These are phyloP conservation scores for Penicillium pulvis DNA, from an alignment of 495 filamentous ascomycete genomes.

Conservation along the genomic window DNA sequence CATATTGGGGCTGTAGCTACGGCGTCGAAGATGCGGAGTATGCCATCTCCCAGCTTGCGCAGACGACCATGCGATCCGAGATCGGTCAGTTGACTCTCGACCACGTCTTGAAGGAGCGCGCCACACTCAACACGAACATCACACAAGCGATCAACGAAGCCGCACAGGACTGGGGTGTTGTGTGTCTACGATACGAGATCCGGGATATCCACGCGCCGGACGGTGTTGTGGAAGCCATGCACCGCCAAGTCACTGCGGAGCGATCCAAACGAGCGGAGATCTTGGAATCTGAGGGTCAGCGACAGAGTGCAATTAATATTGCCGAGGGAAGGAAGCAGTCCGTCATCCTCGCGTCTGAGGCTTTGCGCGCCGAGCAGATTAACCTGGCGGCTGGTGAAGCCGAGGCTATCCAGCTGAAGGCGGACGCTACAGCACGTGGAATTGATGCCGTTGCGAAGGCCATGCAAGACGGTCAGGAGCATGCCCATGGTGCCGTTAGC, in stretches of 20 bases:
- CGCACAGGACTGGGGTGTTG: slow-evolving; percentile 92
- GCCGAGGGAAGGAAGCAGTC: slow-evolving; percentile 95
- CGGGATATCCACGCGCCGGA: slow-evolving; percentile 96
- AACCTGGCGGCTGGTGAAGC: slow-evolving; percentile 91
- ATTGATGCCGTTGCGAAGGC: slow-evolving; percentile 80
- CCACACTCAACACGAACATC: slow-evolving; percentile 94
- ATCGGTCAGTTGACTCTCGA: slow-evolving; percentile 96
- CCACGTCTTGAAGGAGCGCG: slow-evolving; percentile 95
- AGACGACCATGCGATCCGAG: slow-evolving; percentile 98
- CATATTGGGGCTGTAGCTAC: slow-evolving; percentile 60
- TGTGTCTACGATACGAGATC: slow-evolving; percentile 96
- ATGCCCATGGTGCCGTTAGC: slow-evolving; percentile 80
- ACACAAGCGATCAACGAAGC: slow-evolving; percentile 98
- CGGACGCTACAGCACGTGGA: slow-evolving; percentile 81
- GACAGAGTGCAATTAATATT: slow-evolving; percentile 97
- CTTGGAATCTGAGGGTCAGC: slow-evolving; percentile 90
- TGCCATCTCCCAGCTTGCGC: slow-evolving; percentile 95
- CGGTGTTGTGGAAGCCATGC: slow-evolving; percentile 93
- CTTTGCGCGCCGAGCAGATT: slow-evolving; percentile 85
- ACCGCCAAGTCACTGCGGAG: slow-evolving; percentile 95
- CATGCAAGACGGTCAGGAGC: slow-evolving; percentile 68
- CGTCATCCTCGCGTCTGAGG: slow-evolving; percentile 93
- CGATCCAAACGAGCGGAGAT: slow-evolving; percentile 97
- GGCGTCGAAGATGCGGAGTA: slow-evolving; percentile 99
- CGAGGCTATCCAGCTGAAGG: slow-evolving; percentile 84